Percentiles rank a stretch among this genome's conserved stretches.
Evolutionary conservation across 192 early-diverging fungal species (phyloP).

Genomic region (Kappamyces sp.): DNA sequence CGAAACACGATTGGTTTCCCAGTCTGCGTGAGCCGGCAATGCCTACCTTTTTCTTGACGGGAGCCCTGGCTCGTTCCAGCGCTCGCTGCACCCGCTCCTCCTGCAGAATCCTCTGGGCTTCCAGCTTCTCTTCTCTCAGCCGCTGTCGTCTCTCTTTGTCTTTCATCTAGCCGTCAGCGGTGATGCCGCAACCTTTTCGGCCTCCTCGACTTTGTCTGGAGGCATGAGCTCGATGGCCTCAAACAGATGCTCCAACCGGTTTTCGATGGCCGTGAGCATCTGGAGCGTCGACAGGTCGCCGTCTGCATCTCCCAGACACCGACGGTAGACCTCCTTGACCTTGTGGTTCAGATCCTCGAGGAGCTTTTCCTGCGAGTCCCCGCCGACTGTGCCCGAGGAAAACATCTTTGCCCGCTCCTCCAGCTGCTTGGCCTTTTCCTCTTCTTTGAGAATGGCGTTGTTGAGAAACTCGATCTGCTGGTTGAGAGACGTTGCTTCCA

Average conservation of each 20-base stretch:
- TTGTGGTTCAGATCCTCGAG: conserved; percentile 50
- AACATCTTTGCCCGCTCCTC: conserved; percentile 54
- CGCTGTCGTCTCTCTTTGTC: conserved; percentile 54
- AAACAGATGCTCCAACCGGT: conserved; percentile 55
- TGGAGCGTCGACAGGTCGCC: conserved; percentile 48
- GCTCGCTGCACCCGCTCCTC: conserved; percentile 54
- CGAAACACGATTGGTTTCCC: conserved; percentile 54
- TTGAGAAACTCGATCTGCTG: conserved; percentile 56
- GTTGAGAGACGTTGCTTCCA: conserved; percentile 45
- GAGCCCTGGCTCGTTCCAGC: conserved; percentile 52
- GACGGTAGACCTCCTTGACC: conserved; percentile 54
- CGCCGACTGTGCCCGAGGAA: conserved; percentile 33
- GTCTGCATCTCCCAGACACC: conserved; percentile 52
- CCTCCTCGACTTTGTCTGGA: conserved; percentile 52
- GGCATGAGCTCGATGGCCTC: conserved; percentile 58
- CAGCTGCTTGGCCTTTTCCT: conserved; percentile 48
- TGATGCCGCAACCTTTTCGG: conserved; percentile 42
- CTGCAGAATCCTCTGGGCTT: conserved; percentile 44
- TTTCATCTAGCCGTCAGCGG: conserved; percentile 33
- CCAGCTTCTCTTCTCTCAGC: conserved; percentile 54
- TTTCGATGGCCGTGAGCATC: conserved; percentile 56
- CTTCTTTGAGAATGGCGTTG: conserved; percentile 45
- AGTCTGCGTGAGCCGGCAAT: conserved; percentile 22
- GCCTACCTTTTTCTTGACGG: conserved; percentile 54
- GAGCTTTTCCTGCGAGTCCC: conserved; percentile 52